Percentiles rank a stretch among this genome's conserved stretches.
Evolutionary conservation across 768 basidiomycete species (phyloP).

Genomic region (Trametes villosa): DNA sequence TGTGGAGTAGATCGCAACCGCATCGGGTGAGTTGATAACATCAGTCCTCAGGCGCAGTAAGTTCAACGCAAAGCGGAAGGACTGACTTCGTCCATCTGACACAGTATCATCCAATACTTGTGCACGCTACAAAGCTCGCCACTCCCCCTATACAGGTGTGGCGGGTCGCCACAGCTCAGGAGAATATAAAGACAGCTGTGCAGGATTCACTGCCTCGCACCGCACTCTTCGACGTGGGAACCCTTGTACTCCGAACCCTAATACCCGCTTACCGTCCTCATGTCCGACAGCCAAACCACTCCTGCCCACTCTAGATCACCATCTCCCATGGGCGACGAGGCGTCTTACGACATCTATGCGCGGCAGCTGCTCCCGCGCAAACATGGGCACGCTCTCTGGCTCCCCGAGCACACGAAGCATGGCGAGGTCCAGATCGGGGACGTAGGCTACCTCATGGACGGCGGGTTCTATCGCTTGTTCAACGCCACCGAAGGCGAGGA

Average conservation of each 20-base stretch:
- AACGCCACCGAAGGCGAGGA: slow-evolving; percentile 23
- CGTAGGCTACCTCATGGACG: slow-evolving; percentile 26
- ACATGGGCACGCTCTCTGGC: slow-evolving; percentile 28
- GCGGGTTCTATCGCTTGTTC: slow-evolving; percentile 31
- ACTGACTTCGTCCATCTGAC: too few species aligned
- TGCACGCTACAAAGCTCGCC: too few species aligned
- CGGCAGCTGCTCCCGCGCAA: slow-evolving; percentile 17
- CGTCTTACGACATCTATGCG: slow-evolving; percentile 19
- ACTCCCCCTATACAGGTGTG: too few species aligned
- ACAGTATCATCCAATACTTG: too few species aligned
- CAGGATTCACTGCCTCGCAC: background rate
- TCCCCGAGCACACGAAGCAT: slow-evolving; percentile 20
- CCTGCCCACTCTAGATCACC: background rate
- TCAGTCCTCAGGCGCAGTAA: too few species aligned
- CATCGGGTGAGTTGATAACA: background rate
- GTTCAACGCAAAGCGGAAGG: too few species aligned
- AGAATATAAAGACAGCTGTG: too few species aligned
- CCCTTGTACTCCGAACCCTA: background rate
- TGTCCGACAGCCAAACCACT: background rate
- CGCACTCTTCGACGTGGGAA: background rate
- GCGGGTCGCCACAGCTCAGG: too few species aligned
- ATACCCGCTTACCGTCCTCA: background rate
- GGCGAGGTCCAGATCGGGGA: slow-evolving; percentile 28
- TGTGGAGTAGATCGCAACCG: background rate
- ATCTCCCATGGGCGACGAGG: background rate